Evolutionary conservation across 371 early-diverging fungal species (phyloP).

Genomic region (Smittium culicis): DNA sequence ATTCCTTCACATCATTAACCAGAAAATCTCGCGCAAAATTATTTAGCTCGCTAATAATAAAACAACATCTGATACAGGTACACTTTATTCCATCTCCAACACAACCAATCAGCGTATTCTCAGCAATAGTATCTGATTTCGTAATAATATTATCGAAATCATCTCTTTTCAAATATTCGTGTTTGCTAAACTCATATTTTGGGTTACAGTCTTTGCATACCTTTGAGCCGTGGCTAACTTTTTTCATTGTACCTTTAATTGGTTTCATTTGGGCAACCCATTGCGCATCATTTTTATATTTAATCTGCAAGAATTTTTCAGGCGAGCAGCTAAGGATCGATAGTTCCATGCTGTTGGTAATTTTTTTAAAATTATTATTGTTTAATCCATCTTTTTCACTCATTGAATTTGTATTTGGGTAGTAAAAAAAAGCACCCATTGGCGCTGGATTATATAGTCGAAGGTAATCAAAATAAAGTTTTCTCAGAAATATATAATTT

Average conservation of each 20-base stretch:
- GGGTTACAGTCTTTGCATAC: neutral
- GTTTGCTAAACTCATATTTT: neutral
- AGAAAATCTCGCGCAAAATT: conserved; percentile 34
- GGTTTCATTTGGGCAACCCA: conserved; percentile 80
- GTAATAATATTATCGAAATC: too few relatives aligned
- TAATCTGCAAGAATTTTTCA: conserved; percentile 60
- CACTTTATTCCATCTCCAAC: conserved; percentile 13
- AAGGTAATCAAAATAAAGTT: conserved; percentile 4
- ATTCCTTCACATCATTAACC: conserved; percentile 68
- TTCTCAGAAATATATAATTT: neutral
- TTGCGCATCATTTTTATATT: conserved; percentile 12
- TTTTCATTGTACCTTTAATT: conserved; percentile 77
- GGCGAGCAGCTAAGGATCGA: conserved; percentile 37
- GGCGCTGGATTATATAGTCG: conserved; percentile 78
- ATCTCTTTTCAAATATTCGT: neutral
- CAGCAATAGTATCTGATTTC: neutral
- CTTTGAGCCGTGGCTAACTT: neutral
- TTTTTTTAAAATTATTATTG: conserved; percentile 16
- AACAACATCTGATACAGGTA: neutral
- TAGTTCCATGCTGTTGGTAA: neutral
- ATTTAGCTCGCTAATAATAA: conserved; percentile 14
- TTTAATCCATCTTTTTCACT: conserved; percentile 5
- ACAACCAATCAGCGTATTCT: neutral
- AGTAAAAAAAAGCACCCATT: conserved; percentile 54
- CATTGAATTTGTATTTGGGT: too few relatives aligned